These are phyloP conservation scores for Akanthomyces dipterigenus DNA, from an alignment of 2,329 filamentous ascomycete species.

Conservation along the genomic window DNA sequence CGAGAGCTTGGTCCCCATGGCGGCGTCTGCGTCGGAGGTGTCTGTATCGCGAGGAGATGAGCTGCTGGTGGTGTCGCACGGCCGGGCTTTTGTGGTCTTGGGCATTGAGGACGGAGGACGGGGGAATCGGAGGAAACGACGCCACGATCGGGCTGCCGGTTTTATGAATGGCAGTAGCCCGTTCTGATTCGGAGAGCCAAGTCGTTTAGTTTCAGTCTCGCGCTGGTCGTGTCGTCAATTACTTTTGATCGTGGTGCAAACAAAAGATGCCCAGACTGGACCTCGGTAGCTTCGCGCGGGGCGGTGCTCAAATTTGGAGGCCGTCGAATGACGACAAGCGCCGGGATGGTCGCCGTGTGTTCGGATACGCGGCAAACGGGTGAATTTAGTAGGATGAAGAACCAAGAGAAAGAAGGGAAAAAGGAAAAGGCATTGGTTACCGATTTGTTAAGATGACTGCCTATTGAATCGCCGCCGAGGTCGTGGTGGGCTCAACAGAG, in stretches of 20 bases:
- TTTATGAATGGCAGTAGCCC: not conserved
- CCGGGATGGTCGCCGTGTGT: not conserved
- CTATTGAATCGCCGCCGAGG: too few relatives aligned
- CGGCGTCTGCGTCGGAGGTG: slow-evolving; percentile 42
- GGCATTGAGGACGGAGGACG: not conserved
- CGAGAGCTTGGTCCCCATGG: slow-evolving; percentile 54
- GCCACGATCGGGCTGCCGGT: not conserved
- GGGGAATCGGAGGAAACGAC: not conserved
- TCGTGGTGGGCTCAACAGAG: too few relatives aligned
- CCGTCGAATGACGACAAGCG: not conserved
- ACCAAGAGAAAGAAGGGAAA: too few relatives aligned
- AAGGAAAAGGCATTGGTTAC: too few relatives aligned
- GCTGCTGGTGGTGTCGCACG: slow-evolving; percentile 10
- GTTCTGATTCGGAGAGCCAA: too few relatives aligned
- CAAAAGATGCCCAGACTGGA: too few relatives aligned
- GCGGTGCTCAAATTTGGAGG: slow-evolving; percentile 9
- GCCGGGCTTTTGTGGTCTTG: not conserved
- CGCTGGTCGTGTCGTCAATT: too few relatives aligned
- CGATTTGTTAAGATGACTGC: too few relatives aligned
- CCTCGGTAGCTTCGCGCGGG: not conserved
- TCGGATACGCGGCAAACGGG: not conserved
- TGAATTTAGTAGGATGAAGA: not conserved
- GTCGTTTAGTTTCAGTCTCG: too few relatives aligned
- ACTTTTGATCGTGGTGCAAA: too few relatives aligned
- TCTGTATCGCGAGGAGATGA: not conserved